phyloP scores from a whole-genome alignment of 108 stramenopile genomes.

The Cyclotella kingstonii region DNA sequence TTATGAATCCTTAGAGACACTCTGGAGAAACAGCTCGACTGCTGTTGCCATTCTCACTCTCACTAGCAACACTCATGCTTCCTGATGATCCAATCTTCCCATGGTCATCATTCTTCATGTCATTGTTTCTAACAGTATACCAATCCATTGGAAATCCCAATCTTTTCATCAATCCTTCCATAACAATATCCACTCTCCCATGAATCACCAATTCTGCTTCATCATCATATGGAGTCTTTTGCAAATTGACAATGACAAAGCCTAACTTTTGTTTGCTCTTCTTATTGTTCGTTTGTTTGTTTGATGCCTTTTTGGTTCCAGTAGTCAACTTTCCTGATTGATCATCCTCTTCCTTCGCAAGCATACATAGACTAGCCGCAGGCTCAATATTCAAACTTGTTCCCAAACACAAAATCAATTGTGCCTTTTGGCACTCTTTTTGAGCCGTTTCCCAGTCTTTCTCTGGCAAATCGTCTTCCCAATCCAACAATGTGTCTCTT shows the following conservation, averaged over 20 bases:
- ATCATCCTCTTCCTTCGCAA: constrained; percentile 32
- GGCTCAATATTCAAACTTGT: constrained; percentile 88
- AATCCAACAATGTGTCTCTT: constrained; percentile 83
- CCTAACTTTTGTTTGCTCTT: constrained; percentile 21
- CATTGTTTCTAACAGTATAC: too few species aligned
- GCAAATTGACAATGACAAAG: constrained; percentile 87
- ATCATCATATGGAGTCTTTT: constrained; percentile 80
- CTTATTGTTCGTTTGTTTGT: constrained; percentile 6
- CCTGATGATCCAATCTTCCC: too few species aligned
- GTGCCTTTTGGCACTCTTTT: constrained; percentile 63
- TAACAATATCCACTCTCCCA: constrained; percentile 77
- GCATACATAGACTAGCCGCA: constrained; percentile 67
- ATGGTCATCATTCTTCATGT: too few species aligned
- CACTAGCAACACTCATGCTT: too few species aligned
- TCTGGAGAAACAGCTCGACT: too few species aligned
- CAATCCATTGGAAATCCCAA: constrained; percentile 45
- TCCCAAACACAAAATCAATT: constrained; percentile 77
- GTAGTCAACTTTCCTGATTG: background rate
- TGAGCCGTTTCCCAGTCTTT: constrained; percentile 59
- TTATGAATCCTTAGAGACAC: too few species aligned
- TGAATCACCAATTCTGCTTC: constrained; percentile 66
- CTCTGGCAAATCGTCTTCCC: constrained; percentile 82
- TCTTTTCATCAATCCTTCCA: constrained; percentile 57
- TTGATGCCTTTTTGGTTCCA: background rate
- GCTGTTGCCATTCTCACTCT: too few species aligned